Percentiles rank a stretch among this genome's conserved stretches.
Evolutionary conservation across 257 asterid genomes (phyloP).

Genomic region (Ophiorrhiza pumila): DNA sequence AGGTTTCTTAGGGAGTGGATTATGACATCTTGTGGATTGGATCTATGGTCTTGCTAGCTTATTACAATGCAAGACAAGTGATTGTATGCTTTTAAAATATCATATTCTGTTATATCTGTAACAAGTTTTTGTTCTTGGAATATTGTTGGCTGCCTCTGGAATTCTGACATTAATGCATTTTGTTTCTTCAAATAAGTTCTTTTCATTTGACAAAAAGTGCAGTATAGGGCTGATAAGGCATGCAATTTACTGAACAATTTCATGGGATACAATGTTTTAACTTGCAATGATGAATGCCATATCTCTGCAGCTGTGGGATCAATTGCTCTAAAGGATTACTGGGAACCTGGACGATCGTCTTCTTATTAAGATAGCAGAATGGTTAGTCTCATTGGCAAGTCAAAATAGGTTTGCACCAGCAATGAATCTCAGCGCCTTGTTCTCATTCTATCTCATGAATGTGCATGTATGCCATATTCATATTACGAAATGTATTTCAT

Average conservation of each 20-base stretch:
- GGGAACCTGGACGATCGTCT: slow-evolving; percentile 92
- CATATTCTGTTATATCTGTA: no score
- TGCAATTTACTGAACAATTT: neutral
- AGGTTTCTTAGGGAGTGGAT: neutral
- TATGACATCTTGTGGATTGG: no score
- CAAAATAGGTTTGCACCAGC: slow-evolving; percentile 54
- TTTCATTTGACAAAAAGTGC: no score
- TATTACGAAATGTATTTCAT: no score
- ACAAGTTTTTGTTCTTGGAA: no score
- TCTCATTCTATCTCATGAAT: neutral
- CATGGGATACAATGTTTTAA: neutral
- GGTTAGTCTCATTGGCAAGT: slow-evolving; percentile 88
- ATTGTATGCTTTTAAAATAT: no score
- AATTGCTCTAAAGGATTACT: slow-evolving; percentile 58
- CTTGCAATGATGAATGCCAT: neutral
- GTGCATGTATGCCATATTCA: neutral
- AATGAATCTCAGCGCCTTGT: neutral
- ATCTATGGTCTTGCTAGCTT: no score
- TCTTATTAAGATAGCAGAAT: slow-evolving; percentile 68
- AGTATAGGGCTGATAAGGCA: neutral
- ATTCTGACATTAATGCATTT: no score
- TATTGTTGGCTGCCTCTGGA: no score
- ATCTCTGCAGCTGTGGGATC: slow-evolving; percentile 65
- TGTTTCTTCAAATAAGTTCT: no score
- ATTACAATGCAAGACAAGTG: no score